Base-by-base conservation (phyloP, 2,329 filamentous ascomycete genomes). In the Arthroderma sp. region DNA sequence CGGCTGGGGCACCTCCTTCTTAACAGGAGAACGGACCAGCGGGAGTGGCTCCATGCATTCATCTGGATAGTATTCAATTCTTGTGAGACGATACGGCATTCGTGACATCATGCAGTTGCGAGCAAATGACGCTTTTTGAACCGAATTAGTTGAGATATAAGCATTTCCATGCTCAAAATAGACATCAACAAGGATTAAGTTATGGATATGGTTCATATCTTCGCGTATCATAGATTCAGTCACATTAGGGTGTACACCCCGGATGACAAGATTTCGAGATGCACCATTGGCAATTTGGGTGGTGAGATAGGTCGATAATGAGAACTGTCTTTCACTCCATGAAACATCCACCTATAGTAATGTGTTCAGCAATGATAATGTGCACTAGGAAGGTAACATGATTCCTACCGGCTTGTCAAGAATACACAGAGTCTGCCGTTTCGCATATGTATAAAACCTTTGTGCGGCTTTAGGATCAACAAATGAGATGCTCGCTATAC, bases 171-270 rank as follows among this genome's bases (percentile, higher is more conserved):
- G 66, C 2, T 64, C 61, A 59, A 83, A 81, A 5, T 65, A 63
- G 38, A 91, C 65, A 37, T 74, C 74, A 54, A 91, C 70, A 7
- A 93, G 74, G 22, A 81, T 68, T 1, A 93, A 70, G 50, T 85
- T 84, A 66, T 89, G 80, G 48, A 93, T 89, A 58, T 93, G 86
- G 27, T 87, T 81, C 33, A 91, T 70, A 54, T 93, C 83, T 4
- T 80, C 72, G 7, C 82, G 77, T 50, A 93, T 77, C 10, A 65
- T 63, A 5, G 74, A 65, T 51, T 80, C 80, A 0, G 78, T 86
- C 52, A 83, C 66, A 43, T 66, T 72, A 43, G 66, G 66, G 53
- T 69, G 69, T 52, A 74, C 75, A 6, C 73, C 72, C 46, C 74
- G 74, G 36, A 93, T 73, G 15, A 88, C 65, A 33, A 93, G 61